Evolutionary conservation across 2,329 filamentous ascomycete species (phyloP).

Genomic region (Fusarium sp.): DNA sequence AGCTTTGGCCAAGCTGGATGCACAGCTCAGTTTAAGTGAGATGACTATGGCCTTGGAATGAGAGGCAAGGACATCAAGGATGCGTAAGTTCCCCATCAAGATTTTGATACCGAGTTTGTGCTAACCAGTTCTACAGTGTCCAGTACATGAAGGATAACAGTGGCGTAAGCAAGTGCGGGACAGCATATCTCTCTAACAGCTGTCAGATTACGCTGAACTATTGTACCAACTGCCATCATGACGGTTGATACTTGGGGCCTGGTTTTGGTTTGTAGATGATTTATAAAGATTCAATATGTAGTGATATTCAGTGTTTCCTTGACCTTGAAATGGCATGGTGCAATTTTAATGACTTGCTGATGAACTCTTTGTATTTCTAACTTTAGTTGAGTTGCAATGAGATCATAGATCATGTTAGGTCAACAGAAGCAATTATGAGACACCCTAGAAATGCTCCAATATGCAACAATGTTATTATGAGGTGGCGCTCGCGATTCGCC

Average conservation of each 20-base stretch:
- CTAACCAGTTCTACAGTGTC: neutral
- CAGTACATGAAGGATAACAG: slow-evolving; percentile 33
- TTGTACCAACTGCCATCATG: slow-evolving; percentile 32
- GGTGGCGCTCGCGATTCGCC: too few species aligned
- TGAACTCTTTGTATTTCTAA: too few species aligned
- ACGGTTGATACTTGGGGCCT: neutral
- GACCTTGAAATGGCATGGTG: too few species aligned
- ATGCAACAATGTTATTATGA: too few species aligned
- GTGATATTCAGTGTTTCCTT: too few species aligned
- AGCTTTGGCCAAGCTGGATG: slow-evolving; percentile 33
- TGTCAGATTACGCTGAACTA: slow-evolving; percentile 34
- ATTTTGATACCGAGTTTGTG: neutral
- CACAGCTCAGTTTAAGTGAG: slow-evolving; percentile 23
- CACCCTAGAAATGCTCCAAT: too few species aligned
- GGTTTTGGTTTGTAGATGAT: too few species aligned
- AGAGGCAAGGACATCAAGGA: slow-evolving; percentile 36
- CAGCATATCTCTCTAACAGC: slow-evolving; percentile 27
- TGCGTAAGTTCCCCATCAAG: slow-evolving; percentile 4
- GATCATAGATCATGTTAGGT: too few species aligned
- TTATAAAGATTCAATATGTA: too few species aligned
- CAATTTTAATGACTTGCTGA: too few species aligned
- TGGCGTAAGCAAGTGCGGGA: slow-evolving; percentile 31
- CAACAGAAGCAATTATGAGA: too few species aligned
- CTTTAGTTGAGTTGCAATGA: too few species aligned
- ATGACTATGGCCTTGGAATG: slow-evolving; percentile 37